Evolutionary conservation across 148 eudicot genomes (phyloP), one percentile per base, ranked within the genome.

Genomic region (Persicaria tinctoria): DNA sequence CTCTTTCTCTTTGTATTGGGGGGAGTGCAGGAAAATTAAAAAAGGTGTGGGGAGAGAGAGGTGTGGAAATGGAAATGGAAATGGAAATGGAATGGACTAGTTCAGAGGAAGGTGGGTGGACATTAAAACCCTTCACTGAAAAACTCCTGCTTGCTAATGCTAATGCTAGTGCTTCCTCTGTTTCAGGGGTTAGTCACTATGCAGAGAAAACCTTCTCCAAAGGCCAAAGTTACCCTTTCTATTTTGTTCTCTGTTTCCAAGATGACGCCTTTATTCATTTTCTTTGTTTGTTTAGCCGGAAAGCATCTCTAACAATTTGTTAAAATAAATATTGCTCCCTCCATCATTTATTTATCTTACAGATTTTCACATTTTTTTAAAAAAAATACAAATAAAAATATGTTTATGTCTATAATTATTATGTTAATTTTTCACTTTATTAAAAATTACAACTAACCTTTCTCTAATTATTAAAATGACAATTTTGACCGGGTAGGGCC

Each of bases 81-180:
- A 51, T 20, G 23, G 64, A 59, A 7, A 64, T 66, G 70, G 41
- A 32, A 32, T 66, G 70, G 75, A 53, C 51, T 51, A 73, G 75
- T 18, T 70, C 78, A 81, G 82, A 72, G 74, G 74, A 47, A 53
- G 82, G 88, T 91, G 86, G 91, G 89, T 83, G 85, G 81, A 80
- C 90, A 89, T 89, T 89, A 83, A 83, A 83, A 74, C 17, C 46
- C 78, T 64, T 20, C 78, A 76, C 80, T 80, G 87, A 79, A 70
- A 73, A 32, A 32, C 41, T 32, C 41, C 41, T 32, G 41, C 41
- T 32, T 32, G 41, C 41, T 32, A 32, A 1, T 32, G 41, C 41
- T 20, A 20, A 32, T 32, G 69, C 84, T 66, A 69, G 78, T 79
- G 79, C 71, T 82, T 84, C 93, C 91, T 87, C 89, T 87, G 74